Evolutionary conservation across 495 filamentous ascomycete species (phyloP), one percentile per base, ranked within the genome.

Genomic region (Xylaria telfairii): DNA sequence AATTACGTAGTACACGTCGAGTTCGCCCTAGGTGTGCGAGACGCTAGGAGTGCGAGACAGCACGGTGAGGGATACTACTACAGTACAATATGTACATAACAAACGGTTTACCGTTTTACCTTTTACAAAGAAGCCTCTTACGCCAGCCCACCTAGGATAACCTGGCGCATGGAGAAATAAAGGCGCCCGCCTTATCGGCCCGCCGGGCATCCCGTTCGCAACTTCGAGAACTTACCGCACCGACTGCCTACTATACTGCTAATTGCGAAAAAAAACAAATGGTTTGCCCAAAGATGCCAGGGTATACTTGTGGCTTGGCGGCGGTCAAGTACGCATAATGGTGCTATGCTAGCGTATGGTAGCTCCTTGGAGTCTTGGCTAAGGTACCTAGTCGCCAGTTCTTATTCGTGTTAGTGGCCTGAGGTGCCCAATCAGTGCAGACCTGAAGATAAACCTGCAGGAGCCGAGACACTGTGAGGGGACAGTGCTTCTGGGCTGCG

Each of bases 371-470:
- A 65, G 21, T 8, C 41, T n/a, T 41, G 13, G 62, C 44, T 41
- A 9, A n/a, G n/a, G 26, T 30, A 6, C 7, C 49, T 57, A 67
- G 63, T 39, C 47, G 34, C 34, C 32, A 41, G 41, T 49, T 39
- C 51, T 67, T 57, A 53, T 39, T 67, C 51, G 46, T 30, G 19
- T 44, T 56, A 63, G 68, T 46, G 21, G 47, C n/a, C 24, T 13
- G n/a, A 37, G 15, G 2, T 26, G 15, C 28, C 76, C 76, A 78
- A 76, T 76, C 74, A 76, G 67, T 41, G 51, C 41, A 4, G 67
- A 64, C 72, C 65, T 51, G 72, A 73, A 78, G 76, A 78, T 78
- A 78, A 78, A 76, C 72, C 72, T 78, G 76, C 76, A 78, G 72
- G 62, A 73, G 61, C 46, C 44, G 63, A 70, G 60, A 71, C 76